Conservation (phyloP, 768 basidiomycete species). For the Cystofilobasidium ferigula region DNA sequence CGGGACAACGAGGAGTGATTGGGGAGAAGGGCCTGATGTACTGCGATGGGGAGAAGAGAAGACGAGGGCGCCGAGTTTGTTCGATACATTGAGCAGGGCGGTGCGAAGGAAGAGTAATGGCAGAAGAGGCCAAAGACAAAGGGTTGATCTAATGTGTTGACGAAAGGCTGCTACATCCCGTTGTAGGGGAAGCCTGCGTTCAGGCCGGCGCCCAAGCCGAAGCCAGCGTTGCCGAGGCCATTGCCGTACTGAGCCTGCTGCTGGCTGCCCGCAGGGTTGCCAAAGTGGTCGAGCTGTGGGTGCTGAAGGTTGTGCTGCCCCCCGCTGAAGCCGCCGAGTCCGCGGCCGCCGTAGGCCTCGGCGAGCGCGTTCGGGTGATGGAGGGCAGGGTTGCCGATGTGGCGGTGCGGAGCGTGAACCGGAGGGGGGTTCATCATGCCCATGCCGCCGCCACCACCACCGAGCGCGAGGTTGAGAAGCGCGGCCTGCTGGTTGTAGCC, state of each 20-base stretch:
- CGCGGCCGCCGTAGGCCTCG: slow-evolving; percentile 35
- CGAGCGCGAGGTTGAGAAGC: slow-evolving; percentile 27
- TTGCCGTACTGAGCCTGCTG: background rate
- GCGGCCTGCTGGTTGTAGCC: slow-evolving; percentile 26
- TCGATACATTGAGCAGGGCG: too few relatives aligned
- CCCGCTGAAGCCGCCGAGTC: slow-evolving; percentile 5
- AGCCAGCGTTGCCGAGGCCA: slow-evolving; percentile 4
- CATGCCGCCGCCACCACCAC: slow-evolving; percentile 19
- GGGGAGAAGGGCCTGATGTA: too few relatives aligned
- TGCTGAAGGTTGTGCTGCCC: background rate
- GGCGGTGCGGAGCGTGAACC: slow-evolving; percentile 29
- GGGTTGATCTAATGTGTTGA: too few relatives aligned
- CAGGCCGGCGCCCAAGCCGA: slow-evolving; percentile 1
- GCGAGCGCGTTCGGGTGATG: slow-evolving; percentile 40
- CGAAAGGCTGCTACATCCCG: slow-evolving; percentile 17
- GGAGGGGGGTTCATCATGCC: slow-evolving; percentile 11
- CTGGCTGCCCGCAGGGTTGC: background rate
- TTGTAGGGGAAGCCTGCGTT: slow-evolving; percentile 1
- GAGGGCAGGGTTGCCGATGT: slow-evolving; percentile 37
- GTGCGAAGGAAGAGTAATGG: too few relatives aligned
- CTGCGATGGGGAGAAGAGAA: too few relatives aligned
- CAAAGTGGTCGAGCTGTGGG: slow-evolving; percentile 11
- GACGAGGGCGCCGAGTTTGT: too few relatives aligned
- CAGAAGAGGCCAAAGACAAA: too few relatives aligned
- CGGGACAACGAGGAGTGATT: too few relatives aligned